Conservation (phyloP, 768 basidiomycete species). For the Lyophyllum decastes region DNA sequence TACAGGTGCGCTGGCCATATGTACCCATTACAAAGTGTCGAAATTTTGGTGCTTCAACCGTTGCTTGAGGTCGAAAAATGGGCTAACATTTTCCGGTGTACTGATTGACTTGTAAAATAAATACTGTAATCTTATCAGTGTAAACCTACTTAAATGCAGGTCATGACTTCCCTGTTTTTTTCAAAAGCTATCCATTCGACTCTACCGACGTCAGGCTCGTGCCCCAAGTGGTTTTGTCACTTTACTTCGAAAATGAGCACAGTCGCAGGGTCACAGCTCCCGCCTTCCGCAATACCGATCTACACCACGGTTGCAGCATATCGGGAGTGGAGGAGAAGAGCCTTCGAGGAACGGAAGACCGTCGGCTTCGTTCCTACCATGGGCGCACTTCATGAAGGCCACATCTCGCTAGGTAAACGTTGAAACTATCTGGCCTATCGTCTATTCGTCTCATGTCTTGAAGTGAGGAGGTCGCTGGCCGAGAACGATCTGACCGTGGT, state of each 20-base stretch:
- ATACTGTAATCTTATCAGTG: too few relatives aligned
- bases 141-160: too few relatives aligned
- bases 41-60: too few relatives aligned
- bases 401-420: slow-evolving; percentile 81
- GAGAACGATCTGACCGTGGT: slow-evolving; percentile 87
- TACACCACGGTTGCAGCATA: slow-evolving; percentile 63
- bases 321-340: slow-evolving; percentile 73
- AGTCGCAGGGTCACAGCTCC: slow-evolving; percentile 18
- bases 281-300: slow-evolving; percentile 41
- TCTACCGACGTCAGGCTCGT: neutral
- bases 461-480: slow-evolving; percentile 76
- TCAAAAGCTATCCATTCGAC: neutral
- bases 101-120: too few relatives aligned
- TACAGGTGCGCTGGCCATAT: too few relatives aligned
- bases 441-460: neutral
- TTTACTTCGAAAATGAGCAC: slow-evolving; percentile 13
- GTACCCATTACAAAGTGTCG: too few relatives aligned
- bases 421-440: neutral
- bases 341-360: slow-evolving; percentile 55
- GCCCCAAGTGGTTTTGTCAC: neutral
- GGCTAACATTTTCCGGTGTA: neutral
- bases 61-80: too few relatives aligned
- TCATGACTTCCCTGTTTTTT: neutral
- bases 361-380: slow-evolving; percentile 98
- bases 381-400: slow-evolving; percentile 95